phyloP scores from a whole-genome alignment of 495 filamentous ascomycete species.

The Xylaria acuta region DNA sequence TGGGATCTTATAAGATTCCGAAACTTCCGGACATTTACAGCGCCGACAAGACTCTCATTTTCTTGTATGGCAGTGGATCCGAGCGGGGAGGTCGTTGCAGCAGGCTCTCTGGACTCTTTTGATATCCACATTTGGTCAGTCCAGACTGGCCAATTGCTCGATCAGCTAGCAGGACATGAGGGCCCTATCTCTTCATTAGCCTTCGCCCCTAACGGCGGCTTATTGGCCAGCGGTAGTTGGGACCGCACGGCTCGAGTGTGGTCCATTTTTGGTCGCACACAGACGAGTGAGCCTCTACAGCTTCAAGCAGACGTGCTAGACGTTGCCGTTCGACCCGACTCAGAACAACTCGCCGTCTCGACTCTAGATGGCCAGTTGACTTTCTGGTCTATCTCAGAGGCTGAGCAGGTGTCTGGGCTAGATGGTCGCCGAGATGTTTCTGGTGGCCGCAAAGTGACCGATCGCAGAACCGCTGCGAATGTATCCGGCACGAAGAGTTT shows the following conservation, averaged over 20 bases:
- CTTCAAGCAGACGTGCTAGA: constrained; percentile 88
- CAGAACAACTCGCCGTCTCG: constrained; percentile 86
- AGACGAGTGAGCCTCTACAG: constrained; percentile 92
- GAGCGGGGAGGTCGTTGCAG: constrained; percentile 92
- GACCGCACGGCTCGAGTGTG: constrained; percentile 93
- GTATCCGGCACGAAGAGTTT: constrained; percentile 88
- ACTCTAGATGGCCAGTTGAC: constrained; percentile 92
- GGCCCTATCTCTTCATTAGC: constrained; percentile 86
- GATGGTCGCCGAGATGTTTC: constrained; percentile 93
- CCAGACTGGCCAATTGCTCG: constrained; percentile 93
- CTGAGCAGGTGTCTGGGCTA: constrained; percentile 77
- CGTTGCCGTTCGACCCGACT: constrained; percentile 88
- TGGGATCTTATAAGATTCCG: constrained; percentile 97
- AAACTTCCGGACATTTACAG: constrained; percentile 96
- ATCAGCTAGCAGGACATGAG: constrained; percentile 90
- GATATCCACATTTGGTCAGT: constrained; percentile 98
- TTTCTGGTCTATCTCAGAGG: constrained; percentile 92
- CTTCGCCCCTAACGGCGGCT: constrained; percentile 84
- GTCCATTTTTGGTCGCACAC: constrained; percentile 91
- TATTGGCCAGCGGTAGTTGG: constrained; percentile 90
- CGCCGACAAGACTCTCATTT: constrained; percentile 88
- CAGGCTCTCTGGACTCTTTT: constrained; percentile 92
- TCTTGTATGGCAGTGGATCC: constrained; percentile 95
- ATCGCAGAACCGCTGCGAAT: constrained; percentile 90
- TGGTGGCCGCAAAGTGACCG: constrained; percentile 83